A percentile compares a stretch with the other conserved stretches of the same genome.
Conservation (phyloP, 495 filamentous ascomycete species). For the Hypomontagnella monticulosa region DNA sequence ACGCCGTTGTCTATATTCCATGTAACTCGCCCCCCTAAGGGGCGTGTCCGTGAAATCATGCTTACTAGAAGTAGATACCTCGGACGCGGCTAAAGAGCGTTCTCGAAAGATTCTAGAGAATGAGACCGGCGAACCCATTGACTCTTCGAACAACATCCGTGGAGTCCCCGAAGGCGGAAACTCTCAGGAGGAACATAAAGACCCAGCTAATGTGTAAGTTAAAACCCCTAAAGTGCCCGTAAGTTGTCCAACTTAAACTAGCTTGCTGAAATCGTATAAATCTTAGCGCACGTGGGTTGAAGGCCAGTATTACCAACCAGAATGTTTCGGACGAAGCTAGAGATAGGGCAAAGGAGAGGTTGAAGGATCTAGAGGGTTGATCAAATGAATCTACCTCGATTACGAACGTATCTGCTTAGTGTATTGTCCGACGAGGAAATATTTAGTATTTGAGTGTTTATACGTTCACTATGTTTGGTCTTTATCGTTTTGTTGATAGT, state of each 20-base stretch:
- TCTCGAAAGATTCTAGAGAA: conserved; percentile 56
- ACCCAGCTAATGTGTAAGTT: conserved; percentile 50
- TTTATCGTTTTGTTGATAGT: too few species aligned
- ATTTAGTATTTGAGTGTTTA: too few species aligned
- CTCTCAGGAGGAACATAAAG: conserved; percentile 46
- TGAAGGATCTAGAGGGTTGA: conserved; percentile 41
- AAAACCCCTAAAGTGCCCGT: background rate
- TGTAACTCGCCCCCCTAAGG: background rate
- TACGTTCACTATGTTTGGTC: too few species aligned
- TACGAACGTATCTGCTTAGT: too few species aligned
- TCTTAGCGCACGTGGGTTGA: conserved; percentile 50
- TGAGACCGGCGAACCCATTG: conserved; percentile 42
- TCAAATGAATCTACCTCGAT: too few species aligned
- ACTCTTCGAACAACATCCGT: conserved; percentile 29
- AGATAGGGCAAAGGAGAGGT: conserved; percentile 53
- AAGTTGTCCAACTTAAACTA: too few species aligned
- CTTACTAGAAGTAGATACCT: conserved; percentile 47
- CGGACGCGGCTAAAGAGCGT: conserved; percentile 55
- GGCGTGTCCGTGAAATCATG: background rate
- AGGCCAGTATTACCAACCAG: conserved; percentile 56
- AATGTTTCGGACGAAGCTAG: conserved; percentile 60
- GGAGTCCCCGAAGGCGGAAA: conserved; percentile 5
- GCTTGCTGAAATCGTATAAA: background rate
- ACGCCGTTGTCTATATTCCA: background rate
- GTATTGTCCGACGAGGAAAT: too few species aligned